phyloP scores from a whole-genome alignment of 768 basidiomycete genomes.

The Atractiella rhizophila region DNA sequence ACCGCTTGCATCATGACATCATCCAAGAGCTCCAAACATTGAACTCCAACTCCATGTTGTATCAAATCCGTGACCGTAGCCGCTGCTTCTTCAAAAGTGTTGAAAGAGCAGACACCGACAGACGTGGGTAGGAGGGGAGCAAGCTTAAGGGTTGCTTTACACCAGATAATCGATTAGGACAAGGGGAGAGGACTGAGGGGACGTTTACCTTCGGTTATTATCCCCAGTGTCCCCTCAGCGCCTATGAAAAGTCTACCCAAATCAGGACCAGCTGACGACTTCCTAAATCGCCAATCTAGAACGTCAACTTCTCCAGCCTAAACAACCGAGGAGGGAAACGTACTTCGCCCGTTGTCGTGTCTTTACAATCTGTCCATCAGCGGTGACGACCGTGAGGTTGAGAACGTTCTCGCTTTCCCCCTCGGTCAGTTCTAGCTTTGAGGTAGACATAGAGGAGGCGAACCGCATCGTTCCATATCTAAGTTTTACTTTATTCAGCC shows the following conservation, averaged over 20 bases:
- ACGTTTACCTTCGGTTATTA: slow-evolving; percentile 51
- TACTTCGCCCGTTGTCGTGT: slow-evolving; percentile 35
- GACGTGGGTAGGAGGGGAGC: slow-evolving; percentile 56
- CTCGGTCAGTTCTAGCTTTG: too few species aligned
- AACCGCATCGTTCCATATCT: slow-evolving; percentile 43
- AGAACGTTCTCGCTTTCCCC: slow-evolving; percentile 12
- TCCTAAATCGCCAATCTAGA: too few species aligned
- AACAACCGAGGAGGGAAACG: too few species aligned
- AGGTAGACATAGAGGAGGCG: too few species aligned
- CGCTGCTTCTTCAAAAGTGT: slow-evolving; percentile 48
- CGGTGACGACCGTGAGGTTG: slow-evolving; percentile 57
- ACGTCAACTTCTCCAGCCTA: too few species aligned
- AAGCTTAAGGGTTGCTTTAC: slow-evolving; percentile 63
- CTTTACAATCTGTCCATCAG: slow-evolving; percentile 70
- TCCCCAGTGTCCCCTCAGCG: slow-evolving; percentile 45
- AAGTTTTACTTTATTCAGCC: slow-evolving; percentile 32
- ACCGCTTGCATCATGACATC: slow-evolving; percentile 59
- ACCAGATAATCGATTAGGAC: too few species aligned
- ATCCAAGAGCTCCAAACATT: slow-evolving; percentile 72
- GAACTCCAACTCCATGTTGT: slow-evolving; percentile 40
- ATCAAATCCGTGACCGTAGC: slow-evolving; percentile 59
- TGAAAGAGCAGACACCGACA: slow-evolving; percentile 72
- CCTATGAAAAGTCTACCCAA: slow-evolving; percentile 15
- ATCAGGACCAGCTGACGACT: slow-evolving; percentile 70
- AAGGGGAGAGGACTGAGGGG: not conserved